Evolutionary conservation across 2,329 filamentous ascomycete genomes (phyloP).

Genomic region (Fusarium sp.): DNA sequence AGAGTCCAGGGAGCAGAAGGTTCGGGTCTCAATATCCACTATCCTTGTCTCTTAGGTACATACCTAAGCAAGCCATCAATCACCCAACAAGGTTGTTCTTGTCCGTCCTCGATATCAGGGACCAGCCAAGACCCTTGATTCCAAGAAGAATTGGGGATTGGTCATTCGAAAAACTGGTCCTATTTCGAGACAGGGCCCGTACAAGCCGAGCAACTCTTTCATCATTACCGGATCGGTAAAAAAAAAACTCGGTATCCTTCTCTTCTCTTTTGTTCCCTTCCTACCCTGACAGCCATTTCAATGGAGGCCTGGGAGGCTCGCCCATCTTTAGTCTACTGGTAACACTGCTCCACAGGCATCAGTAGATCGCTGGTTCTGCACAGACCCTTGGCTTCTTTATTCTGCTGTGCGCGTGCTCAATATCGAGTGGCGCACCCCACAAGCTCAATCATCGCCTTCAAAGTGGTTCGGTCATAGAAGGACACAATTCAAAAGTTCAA

Average conservation of each 20-base stretch:
- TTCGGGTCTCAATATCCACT: conserved; percentile 1
- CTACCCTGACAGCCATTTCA: conserved; percentile 1
- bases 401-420: conserved; percentile 33
- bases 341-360: conserved; percentile 36
- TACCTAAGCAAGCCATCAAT: not conserved
- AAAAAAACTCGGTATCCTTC: not conserved
- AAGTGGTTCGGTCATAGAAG: conserved; percentile 27
- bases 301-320: not conserved
- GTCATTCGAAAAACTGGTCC: not conserved
- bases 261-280: not conserved
- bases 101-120: not conserved
- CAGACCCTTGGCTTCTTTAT: conserved; percentile 32
- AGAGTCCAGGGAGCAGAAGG: not conserved
- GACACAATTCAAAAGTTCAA: not conserved
- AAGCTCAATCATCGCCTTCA: conserved; percentile 13
- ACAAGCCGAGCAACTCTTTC: not conserved
- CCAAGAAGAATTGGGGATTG: not conserved
- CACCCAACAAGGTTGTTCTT: conserved; percentile 28
- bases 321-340: conserved; percentile 26
- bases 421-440: conserved; percentile 37
- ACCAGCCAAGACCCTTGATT: not conserved
- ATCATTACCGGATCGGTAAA: not conserved
- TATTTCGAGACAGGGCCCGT: not conserved
- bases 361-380: conserved; percentile 38
- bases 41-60: not conserved